Evolutionary conservation across 2,329 filamentous ascomycete species (phyloP).

Genomic region (Colletotrichum siamense): DNA sequence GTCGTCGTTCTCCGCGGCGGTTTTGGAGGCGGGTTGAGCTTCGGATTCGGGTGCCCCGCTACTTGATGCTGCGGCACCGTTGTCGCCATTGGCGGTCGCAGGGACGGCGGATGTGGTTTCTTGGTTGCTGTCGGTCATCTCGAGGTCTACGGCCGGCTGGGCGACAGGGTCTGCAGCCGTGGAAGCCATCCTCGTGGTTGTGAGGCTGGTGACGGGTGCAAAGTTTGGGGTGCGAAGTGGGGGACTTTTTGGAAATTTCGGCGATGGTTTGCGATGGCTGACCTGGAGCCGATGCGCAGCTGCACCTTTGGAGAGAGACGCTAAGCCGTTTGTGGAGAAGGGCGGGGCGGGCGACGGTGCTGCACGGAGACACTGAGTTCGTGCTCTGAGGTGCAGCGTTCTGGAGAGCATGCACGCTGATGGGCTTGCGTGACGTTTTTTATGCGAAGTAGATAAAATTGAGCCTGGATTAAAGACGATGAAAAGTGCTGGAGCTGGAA

Average conservation of each 20-base stretch:
- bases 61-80: neutral
- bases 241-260: slow-evolving; percentile 20
- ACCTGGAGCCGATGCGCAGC: neutral
- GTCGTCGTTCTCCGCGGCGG: neutral
- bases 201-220: neutral
- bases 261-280: slow-evolving; percentile 3
- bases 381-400: neutral
- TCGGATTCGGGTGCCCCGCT: neutral
- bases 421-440: neutral
- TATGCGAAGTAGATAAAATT: rapidly evolving
- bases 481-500: neutral
- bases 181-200: slow-evolving; percentile 1
- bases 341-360: neutral
- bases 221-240: slow-evolving; percentile 13
- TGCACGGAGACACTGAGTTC: neutral
- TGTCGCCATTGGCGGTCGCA: neutral
- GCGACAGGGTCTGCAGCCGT: neutral
- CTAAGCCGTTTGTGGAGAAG: neutral
- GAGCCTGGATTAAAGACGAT: neutral
- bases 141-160: neutral
- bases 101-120: neutral
- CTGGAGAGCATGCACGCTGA: neutral
- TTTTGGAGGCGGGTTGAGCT: neutral
- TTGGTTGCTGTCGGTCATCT: neutral
- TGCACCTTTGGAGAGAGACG: neutral